These are phyloP conservation scores for Macrocystidia cucumis DNA, from an alignment of 1,284 basidiomycete genomes.

Conservation along the genomic window DNA sequence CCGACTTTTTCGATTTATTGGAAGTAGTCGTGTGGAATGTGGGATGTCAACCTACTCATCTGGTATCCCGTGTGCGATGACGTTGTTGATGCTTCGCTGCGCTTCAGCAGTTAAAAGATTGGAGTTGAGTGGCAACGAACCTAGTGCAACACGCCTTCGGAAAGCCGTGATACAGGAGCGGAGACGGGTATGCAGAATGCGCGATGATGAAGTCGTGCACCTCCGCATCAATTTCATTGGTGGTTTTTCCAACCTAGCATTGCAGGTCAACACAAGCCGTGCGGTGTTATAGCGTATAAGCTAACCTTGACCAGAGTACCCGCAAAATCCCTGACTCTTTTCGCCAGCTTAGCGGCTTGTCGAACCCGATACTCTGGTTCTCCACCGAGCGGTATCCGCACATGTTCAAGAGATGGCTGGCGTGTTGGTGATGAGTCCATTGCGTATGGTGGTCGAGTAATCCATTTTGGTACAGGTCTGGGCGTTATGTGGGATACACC, in stretches of 20 bases:
- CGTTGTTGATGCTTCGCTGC: slow-evolving; percentile 69
- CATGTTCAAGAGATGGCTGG: slow-evolving; percentile 15
- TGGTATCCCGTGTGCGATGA: slow-evolving; percentile 83
- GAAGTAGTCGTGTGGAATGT: slow-evolving; percentile 5
- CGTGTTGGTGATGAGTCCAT: slow-evolving; percentile 10
- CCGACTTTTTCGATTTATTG: slow-evolving; percentile 39
- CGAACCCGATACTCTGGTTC: slow-evolving; percentile 52
- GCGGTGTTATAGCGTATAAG: slow-evolving; percentile 1
- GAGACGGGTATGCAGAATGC: slow-evolving; percentile 82
- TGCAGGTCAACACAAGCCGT: background rate
- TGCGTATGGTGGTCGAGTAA: slow-evolving; percentile 58
- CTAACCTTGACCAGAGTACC: slow-evolving; percentile 39
- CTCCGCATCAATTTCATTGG: slow-evolving; percentile 61
- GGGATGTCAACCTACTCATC: slow-evolving; percentile 49
- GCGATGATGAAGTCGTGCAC: slow-evolving; percentile 68
- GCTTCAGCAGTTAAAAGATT: background rate
- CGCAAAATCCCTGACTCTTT: slow-evolving; percentile 50
- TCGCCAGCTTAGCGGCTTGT: slow-evolving; percentile 54
- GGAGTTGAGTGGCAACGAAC: slow-evolving; percentile 13
- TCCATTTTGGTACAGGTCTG: slow-evolving; percentile 50
- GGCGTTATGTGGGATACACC: slow-evolving; percentile 57
- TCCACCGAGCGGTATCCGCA: slow-evolving; percentile 46
- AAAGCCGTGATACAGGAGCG: slow-evolving; percentile 74
- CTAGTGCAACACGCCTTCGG: slow-evolving; percentile 84
- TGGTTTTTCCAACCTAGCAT: slow-evolving; percentile 64